Conservation (phyloP, 2,329 filamentous ascomycete genomes). For the Lojkania enalia region DNA sequence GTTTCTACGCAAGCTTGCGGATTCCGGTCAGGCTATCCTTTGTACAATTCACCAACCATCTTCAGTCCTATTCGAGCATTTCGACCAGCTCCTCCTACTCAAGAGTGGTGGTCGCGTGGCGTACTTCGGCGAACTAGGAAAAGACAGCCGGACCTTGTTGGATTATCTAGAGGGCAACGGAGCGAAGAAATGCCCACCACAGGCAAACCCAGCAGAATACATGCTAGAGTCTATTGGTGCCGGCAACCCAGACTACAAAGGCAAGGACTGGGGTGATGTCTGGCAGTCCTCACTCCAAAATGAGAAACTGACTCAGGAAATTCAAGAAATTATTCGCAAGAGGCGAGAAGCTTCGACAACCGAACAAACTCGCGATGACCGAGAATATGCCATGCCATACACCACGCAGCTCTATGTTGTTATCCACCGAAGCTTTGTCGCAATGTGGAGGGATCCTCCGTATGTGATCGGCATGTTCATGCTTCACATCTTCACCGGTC, state of each 20-base stretch:
- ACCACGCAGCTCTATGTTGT: constrained; percentile 48
- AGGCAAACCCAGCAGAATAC: constrained; percentile 59
- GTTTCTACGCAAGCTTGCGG: constrained; percentile 67
- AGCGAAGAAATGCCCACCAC: constrained; percentile 54
- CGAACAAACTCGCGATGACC: constrained; percentile 44
- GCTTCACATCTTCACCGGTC: constrained; percentile 55
- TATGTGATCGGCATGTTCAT: constrained; percentile 68
- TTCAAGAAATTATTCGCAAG: constrained; percentile 45
- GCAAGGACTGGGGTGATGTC: constrained; percentile 51
- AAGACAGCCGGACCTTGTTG: constrained; percentile 61
- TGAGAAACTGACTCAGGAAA: constrained; percentile 43
- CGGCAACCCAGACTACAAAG: constrained; percentile 48
- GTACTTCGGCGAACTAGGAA: constrained; percentile 79
- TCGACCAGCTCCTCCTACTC: constrained; percentile 78
- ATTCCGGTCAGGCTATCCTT: constrained; percentile 71
- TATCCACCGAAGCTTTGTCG: constrained; percentile 55
- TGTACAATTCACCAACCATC: constrained; percentile 98
- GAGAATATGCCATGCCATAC: constrained; percentile 51
- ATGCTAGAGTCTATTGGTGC: constrained; percentile 54
- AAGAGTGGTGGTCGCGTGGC: constrained; percentile 75
- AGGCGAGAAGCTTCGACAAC: constrained; percentile 38
- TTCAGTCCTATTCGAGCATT: constrained; percentile 90
- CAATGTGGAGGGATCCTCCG: constrained; percentile 68
- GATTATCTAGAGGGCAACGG: constrained; percentile 59
- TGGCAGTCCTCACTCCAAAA: constrained; percentile 50